These are phyloP conservation scores for Pseudofabraea citricarpa DNA, from an alignment of 2,329 filamentous ascomycete species.

Conservation along the genomic window DNA sequence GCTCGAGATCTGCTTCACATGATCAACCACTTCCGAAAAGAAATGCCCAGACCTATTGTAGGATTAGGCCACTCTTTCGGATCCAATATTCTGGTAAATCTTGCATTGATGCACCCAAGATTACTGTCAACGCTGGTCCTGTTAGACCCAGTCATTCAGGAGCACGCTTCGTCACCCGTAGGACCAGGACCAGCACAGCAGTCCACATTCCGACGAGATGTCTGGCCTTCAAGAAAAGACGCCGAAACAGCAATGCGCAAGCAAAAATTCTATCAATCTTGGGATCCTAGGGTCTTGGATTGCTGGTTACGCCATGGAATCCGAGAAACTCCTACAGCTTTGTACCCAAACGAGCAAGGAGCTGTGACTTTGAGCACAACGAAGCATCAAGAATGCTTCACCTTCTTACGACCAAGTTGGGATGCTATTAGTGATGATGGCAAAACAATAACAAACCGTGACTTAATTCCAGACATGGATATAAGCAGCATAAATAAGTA, in stretches of 20 bases:
- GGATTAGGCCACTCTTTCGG: constrained; percentile 91
- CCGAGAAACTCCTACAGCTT: constrained; percentile 62
- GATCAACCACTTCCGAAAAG: constrained; percentile 73
- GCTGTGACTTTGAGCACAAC: constrained; percentile 73
- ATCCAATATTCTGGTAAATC: constrained; percentile 64
- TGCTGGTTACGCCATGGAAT: constrained; percentile 70
- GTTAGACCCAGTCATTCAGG: constrained; percentile 76
- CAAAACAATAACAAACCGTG: constrained; percentile 38
- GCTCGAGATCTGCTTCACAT: constrained; percentile 79
- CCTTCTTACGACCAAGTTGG: constrained; percentile 61
- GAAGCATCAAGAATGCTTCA: constrained; percentile 84
- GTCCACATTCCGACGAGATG: constrained; percentile 70
- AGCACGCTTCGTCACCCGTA: constrained; percentile 34
- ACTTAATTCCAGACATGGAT: constrained; percentile 35
- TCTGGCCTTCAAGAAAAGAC: constrained; percentile 71
- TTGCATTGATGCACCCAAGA: constrained; percentile 74
- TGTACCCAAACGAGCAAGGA: constrained; percentile 43
- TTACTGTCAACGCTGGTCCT: constrained; percentile 71
- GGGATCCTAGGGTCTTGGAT: constrained; percentile 78
- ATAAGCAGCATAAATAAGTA: constrained; percentile 19
- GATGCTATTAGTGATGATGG: constrained; percentile 28
- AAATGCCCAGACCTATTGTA: constrained; percentile 75
- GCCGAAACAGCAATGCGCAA: constrained; percentile 63
- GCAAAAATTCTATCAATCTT: constrained; percentile 72
- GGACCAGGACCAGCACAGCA: constrained; percentile 43